Conservation (phyloP, 768 basidiomycete species). For the Ramaria rubella region DNA sequence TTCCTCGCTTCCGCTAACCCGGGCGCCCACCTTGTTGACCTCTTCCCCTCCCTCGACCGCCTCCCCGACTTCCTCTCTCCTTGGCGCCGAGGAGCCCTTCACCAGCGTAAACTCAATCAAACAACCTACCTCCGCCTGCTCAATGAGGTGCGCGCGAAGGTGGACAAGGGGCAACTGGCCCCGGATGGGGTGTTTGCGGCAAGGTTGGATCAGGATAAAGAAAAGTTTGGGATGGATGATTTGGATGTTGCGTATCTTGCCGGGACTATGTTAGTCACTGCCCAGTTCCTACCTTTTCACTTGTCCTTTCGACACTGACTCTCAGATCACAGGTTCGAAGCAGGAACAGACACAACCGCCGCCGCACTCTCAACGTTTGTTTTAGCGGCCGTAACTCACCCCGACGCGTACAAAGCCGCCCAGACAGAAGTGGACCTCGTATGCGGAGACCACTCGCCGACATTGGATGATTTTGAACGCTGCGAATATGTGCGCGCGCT, state of each 20-base stretch:
- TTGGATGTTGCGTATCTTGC: constrained; percentile 39
- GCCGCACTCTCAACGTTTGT: not conserved
- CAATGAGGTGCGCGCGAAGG: constrained; percentile 37
- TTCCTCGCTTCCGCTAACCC: not conserved
- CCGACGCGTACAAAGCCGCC: not conserved
- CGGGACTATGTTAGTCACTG: not conserved
- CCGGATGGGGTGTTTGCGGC: constrained; percentile 34
- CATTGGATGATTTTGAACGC: not conserved
- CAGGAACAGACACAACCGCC: not conserved
- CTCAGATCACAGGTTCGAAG: not conserved
- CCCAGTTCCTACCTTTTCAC: too few species aligned
- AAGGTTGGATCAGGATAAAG: constrained; percentile 30
- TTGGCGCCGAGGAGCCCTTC: not conserved
- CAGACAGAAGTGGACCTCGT: not conserved
- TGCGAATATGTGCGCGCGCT: not conserved
- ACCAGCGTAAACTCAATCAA: constrained; percentile 29
- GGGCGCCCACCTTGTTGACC: not conserved
- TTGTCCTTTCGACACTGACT: not conserved
- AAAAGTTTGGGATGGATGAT: constrained; percentile 35
- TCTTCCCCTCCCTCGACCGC: not conserved
- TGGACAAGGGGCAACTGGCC: constrained; percentile 30
- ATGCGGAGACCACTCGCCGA: not conserved
- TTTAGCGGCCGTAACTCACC: not conserved
- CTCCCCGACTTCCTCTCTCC: not conserved
- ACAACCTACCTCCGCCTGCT: constrained; percentile 34